phyloP scores from a whole-genome alignment of 1,284 basidiomycete genomes.

The Mycena citricolor region DNA sequence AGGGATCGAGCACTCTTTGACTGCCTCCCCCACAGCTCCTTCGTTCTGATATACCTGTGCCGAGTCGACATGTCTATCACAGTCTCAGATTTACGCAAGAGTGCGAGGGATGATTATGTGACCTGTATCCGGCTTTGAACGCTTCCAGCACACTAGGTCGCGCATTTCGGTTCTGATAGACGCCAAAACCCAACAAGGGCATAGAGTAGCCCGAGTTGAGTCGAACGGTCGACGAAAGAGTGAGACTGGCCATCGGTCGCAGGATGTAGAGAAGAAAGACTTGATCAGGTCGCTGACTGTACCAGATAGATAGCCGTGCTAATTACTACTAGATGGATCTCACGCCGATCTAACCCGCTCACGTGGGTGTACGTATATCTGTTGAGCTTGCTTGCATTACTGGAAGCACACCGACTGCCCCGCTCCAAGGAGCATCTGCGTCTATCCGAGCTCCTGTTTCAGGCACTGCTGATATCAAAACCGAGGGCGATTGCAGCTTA shows the following conservation, averaged over 20 bases:
- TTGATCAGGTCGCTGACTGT: too few relatives aligned
- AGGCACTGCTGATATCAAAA: conserved; percentile 48
- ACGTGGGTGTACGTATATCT: too few relatives aligned
- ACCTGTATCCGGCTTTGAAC: conserved; percentile 76
- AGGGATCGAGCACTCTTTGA: conserved; percentile 51
- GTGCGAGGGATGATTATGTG: neutral
- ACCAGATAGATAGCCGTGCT: too few relatives aligned
- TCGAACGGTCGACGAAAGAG: conserved; percentile 32
- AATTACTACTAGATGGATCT: too few relatives aligned
- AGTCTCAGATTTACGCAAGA: neutral
- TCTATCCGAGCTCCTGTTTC: conserved; percentile 7
- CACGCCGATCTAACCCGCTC: too few relatives aligned
- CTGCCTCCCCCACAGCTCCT: conserved; percentile 56
- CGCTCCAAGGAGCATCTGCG: conserved; percentile 18
- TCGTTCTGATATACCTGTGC: conserved; percentile 80
- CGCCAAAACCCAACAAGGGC: conserved; percentile 81
- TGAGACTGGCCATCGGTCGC: conserved; percentile 23
- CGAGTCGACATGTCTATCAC: conserved; percentile 61
- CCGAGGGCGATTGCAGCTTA: conserved; percentile 68
- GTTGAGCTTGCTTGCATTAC: conserved; percentile 53
- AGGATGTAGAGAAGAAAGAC: too few relatives aligned
- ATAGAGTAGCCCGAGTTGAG: conserved; percentile 51
- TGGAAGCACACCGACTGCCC: conserved; percentile 19
- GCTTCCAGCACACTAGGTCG: conserved; percentile 65
- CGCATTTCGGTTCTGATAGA: conserved; percentile 70